Conservation (phyloP, 768 basidiomycete species). For the Podaxis pistillaris region DNA sequence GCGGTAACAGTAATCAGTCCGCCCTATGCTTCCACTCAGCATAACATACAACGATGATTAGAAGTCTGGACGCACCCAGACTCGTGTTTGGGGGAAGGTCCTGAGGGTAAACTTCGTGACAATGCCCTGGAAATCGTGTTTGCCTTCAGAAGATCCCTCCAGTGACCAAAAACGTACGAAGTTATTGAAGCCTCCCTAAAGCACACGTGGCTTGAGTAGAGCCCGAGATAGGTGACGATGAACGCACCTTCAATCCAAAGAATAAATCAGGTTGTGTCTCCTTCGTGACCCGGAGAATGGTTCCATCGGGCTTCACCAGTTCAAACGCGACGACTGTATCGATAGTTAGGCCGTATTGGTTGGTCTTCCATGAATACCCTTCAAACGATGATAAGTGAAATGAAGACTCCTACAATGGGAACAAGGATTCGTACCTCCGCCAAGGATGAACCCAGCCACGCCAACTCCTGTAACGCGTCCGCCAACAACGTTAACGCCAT, state of each 20-base stretch:
- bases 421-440: slow-evolving; percentile 40
- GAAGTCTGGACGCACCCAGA: slow-evolving; percentile 47
- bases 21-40: slow-evolving; percentile 32
- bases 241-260: slow-evolving; percentile 29
- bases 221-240: not conserved
- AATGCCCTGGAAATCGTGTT: slow-evolving; percentile 39
- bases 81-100: slow-evolving; percentile 50
- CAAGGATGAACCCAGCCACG: slow-evolving; percentile 56
- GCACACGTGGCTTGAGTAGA: not conserved
- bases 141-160: not conserved
- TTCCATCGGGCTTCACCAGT: slow-evolving; percentile 56
- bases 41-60: not conserved
- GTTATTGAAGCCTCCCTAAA: slow-evolving; percentile 63
- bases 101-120: slow-evolving; percentile 58
- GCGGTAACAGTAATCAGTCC: slow-evolving; percentile 40
- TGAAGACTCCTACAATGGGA: not conserved
- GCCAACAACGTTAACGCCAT: slow-evolving; percentile 55
- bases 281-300: slow-evolving; percentile 33
- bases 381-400: slow-evolving; percentile 27
- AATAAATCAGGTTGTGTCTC: slow-evolving; percentile 36
- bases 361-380: slow-evolving; percentile 67
- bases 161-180: slow-evolving; percentile 31
- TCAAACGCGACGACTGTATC: slow-evolving; percentile 57
- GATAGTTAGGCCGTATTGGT: slow-evolving; percentile 58
- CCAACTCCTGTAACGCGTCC: slow-evolving; percentile 58